Evolutionary conservation across 73 alveolate species (phyloP), one percentile per base, ranked within the genome.

Genomic region (Paramecium caudatum): DNA sequence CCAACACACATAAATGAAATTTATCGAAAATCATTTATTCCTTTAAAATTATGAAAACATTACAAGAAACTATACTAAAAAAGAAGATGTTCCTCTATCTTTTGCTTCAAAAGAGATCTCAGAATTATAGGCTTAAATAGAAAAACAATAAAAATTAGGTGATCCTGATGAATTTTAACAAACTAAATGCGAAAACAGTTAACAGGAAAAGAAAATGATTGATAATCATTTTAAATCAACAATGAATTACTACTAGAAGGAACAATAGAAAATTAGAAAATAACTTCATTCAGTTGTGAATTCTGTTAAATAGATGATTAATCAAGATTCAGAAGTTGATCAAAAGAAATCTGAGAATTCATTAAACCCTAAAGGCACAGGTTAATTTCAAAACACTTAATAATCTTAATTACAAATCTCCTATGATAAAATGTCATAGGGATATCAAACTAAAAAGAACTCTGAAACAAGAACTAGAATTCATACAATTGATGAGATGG

Each of bases 11-110:
- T 10, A 45, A 74, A 6, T 25, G 34, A 65, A 27, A 12, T 32
- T 15, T 3, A 65, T 36, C 16, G 88, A 41, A 19, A 39, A 41
- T 8, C 88, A 74, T 13, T 4, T 74, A 0, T 74, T 74, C 30
- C 5, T 74, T 39, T 74, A 74, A 41, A 74, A 74, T 74, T 37
- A 37, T 43, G 69, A 39, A 27, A 74, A 74, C 7, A 39, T 74
- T 41, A 74, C 88, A 9, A 74, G 68, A 16, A 21, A 74, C 5
- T 27, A 41, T 4, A 1, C 41, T 3, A 74, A 74, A 23, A 74
- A 45, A 10, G 88, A 74, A 10, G 88, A 74, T 2, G 69, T 74
- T 3, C 65, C 47, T 5, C 16, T 37, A 74, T 39, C 88, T 41
- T 45, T 37, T 41, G 69, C 68, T 21, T 36, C 4, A 4, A 37